Evolutionary conservation across 306 rosid genomes (phyloP).

Genomic region (Corylus americana): DNA sequence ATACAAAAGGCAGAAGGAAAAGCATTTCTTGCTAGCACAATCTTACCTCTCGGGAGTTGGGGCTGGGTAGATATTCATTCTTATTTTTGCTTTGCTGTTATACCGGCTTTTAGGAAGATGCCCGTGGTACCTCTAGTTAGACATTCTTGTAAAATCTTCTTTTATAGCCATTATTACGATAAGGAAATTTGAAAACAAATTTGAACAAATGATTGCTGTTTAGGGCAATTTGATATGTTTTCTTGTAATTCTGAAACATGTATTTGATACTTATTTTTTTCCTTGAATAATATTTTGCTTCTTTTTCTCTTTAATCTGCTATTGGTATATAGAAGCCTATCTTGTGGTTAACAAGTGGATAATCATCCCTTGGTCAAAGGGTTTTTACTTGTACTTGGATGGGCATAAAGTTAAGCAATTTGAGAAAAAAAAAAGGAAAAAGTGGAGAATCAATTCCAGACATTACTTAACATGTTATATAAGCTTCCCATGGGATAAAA

Average conservation of each 20-base stretch:
- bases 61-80: slow-evolving; percentile 23
- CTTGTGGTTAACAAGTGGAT: no score
- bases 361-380: no score
- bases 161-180: slow-evolving; percentile 28
- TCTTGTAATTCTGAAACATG: slow-evolving; percentile 22
- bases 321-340: no score
- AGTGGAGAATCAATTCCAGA: no score
- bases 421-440: no score
- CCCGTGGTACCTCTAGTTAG: slow-evolving; percentile 21
- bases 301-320: no score
- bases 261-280: neutral
- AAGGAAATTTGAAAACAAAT: slow-evolving; percentile 9
- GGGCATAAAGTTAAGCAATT: no score
- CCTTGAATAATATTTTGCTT: neutral
- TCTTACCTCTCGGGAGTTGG: slow-evolving; percentile 47
- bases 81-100: slow-evolving; percentile 5
- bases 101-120: slow-evolving; percentile 16
- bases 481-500: neutral
- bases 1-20: slow-evolving; percentile 67
- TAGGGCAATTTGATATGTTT: slow-evolving; percentile 1
- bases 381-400: no score
- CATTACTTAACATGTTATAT: no score
- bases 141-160: slow-evolving; percentile 28
- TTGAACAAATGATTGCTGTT: slow-evolving; percentile 22
- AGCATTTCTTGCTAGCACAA: slow-evolving; percentile 40